These are phyloP conservation scores for Jackrogersella minutella DNA, from an alignment of 495 filamentous ascomycete species.

Conservation along the genomic window DNA sequence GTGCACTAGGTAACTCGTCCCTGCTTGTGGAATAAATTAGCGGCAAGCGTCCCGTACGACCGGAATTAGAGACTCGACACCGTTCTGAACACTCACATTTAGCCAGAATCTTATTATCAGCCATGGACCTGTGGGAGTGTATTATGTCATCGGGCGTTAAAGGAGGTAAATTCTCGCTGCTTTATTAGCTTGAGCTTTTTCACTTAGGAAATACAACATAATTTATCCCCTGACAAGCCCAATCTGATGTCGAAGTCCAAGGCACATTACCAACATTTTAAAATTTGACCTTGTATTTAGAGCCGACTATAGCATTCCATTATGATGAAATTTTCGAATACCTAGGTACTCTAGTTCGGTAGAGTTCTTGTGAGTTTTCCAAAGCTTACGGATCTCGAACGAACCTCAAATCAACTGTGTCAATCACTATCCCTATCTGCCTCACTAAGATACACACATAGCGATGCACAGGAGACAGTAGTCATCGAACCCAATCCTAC, in stretches of 20 bases:
- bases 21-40: conserved; percentile 12
- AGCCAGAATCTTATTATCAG: conserved; percentile 15
- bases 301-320: background rate
- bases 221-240: no score
- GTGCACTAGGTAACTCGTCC: background rate
- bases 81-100: conserved; percentile 11
- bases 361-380: background rate
- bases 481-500: background rate
- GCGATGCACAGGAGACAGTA: background rate
- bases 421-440: background rate
- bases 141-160: no score
- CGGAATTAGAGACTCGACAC: conserved; percentile 23
- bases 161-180: no score
- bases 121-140: no score
- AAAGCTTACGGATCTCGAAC: background rate
- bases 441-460: background rate
- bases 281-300: background rate
- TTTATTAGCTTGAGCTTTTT: no score
- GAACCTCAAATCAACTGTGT: background rate
- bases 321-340: background rate
- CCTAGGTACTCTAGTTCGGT: no score
- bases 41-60: conserved; percentile 24
- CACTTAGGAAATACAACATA: no score
- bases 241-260: no score
- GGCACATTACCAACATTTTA: no score